Percentiles rank a stretch among this genome's conserved stretches.
These are phyloP conservation scores for Blastobotrys capitulatus DNA, from an alignment of 1,139 yeast species.

Conservation along the genomic window DNA sequence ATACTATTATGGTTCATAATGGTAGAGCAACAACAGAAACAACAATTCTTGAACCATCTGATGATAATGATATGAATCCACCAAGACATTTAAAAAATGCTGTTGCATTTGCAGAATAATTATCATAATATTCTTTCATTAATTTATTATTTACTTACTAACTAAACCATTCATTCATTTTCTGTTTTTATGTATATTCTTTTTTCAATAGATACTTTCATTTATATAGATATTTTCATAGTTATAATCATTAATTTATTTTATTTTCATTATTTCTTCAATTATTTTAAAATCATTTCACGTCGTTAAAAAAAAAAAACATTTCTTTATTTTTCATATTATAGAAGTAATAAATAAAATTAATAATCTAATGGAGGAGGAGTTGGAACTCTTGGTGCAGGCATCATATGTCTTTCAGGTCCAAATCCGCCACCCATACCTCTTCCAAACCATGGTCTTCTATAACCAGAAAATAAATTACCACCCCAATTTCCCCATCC, in stretches of 20 bases:
- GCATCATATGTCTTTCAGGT: background rate
- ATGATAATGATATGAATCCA: background rate
- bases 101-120: background rate
- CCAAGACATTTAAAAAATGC: conserved; percentile 2
- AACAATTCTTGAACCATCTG: background rate
- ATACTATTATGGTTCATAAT: background rate
- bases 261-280: no score
- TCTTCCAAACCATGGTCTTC: background rate
- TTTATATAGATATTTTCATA: no score
- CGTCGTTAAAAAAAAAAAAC: no score
- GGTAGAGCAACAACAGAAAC: background rate
- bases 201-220: no score
- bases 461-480: background rate
- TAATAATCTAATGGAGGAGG: background rate
- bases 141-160: background rate
- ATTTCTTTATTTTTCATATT: no score
- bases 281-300: no score
- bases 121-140: background rate
- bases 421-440: conserved; percentile 4
- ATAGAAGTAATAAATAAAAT: no score
- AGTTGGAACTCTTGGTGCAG: background rate
- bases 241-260: no score
- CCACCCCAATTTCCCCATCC: background rate
- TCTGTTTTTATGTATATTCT: no score
- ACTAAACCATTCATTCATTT: no score